Base-by-base conservation (phyloP, 176 grass and related monocot genomes). In the Raddia guianensis region DNA sequence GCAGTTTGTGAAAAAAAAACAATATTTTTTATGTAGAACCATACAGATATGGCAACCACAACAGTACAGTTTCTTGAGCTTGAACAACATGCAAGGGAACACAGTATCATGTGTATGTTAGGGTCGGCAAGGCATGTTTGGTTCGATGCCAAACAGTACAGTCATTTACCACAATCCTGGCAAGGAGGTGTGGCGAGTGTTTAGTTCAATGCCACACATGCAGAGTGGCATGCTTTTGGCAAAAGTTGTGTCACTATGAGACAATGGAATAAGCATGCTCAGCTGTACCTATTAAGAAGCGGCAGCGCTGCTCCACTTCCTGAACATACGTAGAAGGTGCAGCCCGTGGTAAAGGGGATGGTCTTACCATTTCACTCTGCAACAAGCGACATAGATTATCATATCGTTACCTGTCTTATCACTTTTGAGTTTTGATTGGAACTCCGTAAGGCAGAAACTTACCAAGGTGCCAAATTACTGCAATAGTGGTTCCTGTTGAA, bases 401-500 rank as follows among this genome's bases (percentile, higher is more conserved):
- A 10, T 33, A 49, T 54, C 61, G 63, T 80, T 72, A 37, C 59
- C 67, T 49, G 34, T 46, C 13, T 16, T 12, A 19, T 49, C 46
- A 37, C 40, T 61, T 61, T 72, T 78, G 63, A 37, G 32, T 61
- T 61, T 72, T 78, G 63, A 76, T 80, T 87, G 21, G 13, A 82
- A 72, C 68, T 72, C 12, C 70, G 47, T 64, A 8, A 46, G 14
- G 43, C 44, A 53, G 57, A 61, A 69, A 75, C 87, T 84, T 90
- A 97, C 95, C 91, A 67, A 97, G 87, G 73, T 97, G 95, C 95
- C 95, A 97, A 61, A 85, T 74, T 66, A 92, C 90, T 71, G 86
- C 87, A 69, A 86, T 46, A 0, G 59, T 85, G 19, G 74, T 63
- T 18, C n/a, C n/a, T n/a, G n/a, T n/a, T n/a, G n/a, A n/a, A n/a